These are phyloP conservation scores for Lactarius psammicola DNA, from an alignment of 768 basidiomycete species.

Conservation along the genomic window DNA sequence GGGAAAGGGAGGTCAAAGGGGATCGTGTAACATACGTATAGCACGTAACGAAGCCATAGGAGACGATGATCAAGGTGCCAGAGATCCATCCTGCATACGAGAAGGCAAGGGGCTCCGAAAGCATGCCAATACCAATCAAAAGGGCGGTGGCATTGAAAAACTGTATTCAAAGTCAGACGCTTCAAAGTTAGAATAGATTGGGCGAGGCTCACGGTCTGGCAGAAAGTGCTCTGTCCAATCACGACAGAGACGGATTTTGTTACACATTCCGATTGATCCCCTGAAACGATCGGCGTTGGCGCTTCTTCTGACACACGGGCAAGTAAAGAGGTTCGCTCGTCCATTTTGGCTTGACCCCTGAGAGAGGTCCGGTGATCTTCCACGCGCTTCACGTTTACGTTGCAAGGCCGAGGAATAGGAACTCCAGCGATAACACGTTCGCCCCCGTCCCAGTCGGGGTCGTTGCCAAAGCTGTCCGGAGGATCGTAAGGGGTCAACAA, in stretches of 20 bases:
- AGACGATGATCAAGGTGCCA: conserved; percentile 70
- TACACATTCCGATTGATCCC: not conserved
- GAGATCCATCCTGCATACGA: conserved; percentile 87
- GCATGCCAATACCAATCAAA: conserved; percentile 82
- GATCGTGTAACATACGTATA: conserved; percentile 78
- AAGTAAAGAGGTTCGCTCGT: conserved; percentile 23
- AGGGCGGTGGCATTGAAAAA: conserved; percentile 90
- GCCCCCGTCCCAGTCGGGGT: conserved; percentile 17
- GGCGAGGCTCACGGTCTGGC: conserved; percentile 28
- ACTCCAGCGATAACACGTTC: not conserved
- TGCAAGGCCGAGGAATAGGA: conserved; percentile 1
- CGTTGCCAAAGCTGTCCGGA: not conserved
- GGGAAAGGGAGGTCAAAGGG: not conserved
- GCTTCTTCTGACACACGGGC: conserved; percentile 4
- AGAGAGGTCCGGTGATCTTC: not conserved
- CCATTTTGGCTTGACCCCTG: not conserved
- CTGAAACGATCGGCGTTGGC: not conserved
- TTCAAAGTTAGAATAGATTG: not conserved
- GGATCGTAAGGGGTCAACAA: conserved; percentile 8
- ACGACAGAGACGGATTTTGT: not conserved
- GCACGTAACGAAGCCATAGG: conserved; percentile 79
- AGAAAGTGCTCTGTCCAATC: conserved; percentile 30
- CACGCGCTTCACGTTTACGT: not conserved
- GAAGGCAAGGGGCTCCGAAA: conserved; percentile 88
- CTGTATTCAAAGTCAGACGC: conserved; percentile 38